Evolutionary conservation across 1,284 basidiomycete species (phyloP), one percentile per base, ranked within the genome.

Genomic region (Earliella scabrosa): DNA sequence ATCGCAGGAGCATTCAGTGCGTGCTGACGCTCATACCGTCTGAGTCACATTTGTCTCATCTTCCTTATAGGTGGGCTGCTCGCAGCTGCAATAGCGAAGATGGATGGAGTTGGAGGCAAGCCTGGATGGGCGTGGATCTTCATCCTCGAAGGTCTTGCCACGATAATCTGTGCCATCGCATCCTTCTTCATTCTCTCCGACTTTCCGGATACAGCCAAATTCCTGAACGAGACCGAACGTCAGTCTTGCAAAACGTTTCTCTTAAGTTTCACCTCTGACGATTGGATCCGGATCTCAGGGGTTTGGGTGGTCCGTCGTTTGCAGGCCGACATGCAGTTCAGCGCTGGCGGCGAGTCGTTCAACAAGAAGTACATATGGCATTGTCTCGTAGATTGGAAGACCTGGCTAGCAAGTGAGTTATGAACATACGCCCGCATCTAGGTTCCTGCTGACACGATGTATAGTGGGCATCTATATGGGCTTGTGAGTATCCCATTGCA

Each of bases 61-160:
- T 5, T 13, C 29, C 2, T n/a, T 44, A 11, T 46, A 83, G 82
- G 82, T 65, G 85, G 86, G 27, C 75, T 86, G 8, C 72, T 88
- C 14, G 81, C 86, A 36, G 80, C 82, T n/a, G 86, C 82, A 2
- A 89, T 89, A 31, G 76, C 77, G 10, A 86, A 89, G 43, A 87
- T 88, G 86, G 73, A 88, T 58, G 86, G 85, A 13, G 68, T 90
- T 24, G 87, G 80, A 2, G 82, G 85, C 27, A 82, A 79, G 62
- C 74, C 80, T 20, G 86, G 73, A 13, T 82, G 81, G 79, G 75
- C 79, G 13, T 87, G 86, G 86, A 88, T 90, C 52, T 89, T 91
- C 71, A 91, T 92, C 57, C 73, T 93, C 3, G 90, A 92, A 71
- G 90, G 90, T 10, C 73, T 92, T 35, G 76, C 82, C 40, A 93